Evolutionary conservation across 148 eudicot species (phyloP), one percentile per base, ranked within the genome.

Genomic region (Cornus kousa): DNA sequence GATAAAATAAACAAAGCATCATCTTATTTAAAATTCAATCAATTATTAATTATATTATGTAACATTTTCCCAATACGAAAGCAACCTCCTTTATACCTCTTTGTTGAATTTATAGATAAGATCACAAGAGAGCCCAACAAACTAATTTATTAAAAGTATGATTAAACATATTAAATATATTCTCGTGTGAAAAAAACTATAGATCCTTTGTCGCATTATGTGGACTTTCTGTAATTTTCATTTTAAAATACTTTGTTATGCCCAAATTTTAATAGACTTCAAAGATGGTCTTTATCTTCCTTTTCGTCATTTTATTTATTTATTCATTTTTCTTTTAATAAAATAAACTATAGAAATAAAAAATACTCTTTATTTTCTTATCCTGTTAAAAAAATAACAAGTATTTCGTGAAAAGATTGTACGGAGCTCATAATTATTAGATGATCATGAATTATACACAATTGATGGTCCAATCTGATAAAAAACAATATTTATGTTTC

Each of bases 121-220:
- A 76, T 71, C 64, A 68, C 7, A 46, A 67, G 33, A 8, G 12
- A 40, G 67, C 35, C 57, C 53, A 75, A 65, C 68, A 68, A 69
- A 60, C 78, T 74, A 78, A 57, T 3, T 66, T 69, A 70, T 28
- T 67, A 17, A 43, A 16, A 69, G 10, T 65, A 23, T 12, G 14
- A 10, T 40, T 37, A 24, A 64, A 33, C 19, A 22, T 35, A 22
- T 66, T 73, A 71, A 66, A 72, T 78, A 50, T 10, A 70, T n/a
- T n/a, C 76, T 66, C 79, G 85, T 77, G 70, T 31, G 71, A 77
- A 85, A 85, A 73, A 59, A 74, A 60, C 73, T 80, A 80, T 83
- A 80, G 85, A 77, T 73, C 80, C 76, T 70, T 53, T 85, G 82
- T 80, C 78, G 75, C 76, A 73, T 74, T 79, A 64, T 31, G 70